phyloP scores from a whole-genome alignment of 2,329 filamentous ascomycete species.

The Talaromyces sp. region DNA sequence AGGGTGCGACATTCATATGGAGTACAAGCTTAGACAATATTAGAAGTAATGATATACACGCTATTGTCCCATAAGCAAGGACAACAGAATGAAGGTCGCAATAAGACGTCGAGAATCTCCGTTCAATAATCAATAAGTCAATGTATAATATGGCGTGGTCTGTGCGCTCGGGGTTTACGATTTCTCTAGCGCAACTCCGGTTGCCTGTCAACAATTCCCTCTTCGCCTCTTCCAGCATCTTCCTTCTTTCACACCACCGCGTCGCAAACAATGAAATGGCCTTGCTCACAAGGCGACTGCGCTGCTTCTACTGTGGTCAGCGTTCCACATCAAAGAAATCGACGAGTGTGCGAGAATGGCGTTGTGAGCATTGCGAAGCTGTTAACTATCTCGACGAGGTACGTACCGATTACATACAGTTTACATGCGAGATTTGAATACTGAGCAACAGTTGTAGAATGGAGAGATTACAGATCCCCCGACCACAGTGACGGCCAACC shows the following conservation, averaged over 20 bases:
- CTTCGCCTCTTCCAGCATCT: background rate
- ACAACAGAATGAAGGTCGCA: background rate
- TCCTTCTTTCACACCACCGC: background rate
- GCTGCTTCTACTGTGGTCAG: slow-evolving; percentile 81
- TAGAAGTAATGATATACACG: no score
- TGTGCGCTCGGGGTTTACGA: slow-evolving; percentile 17
- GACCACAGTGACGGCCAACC: slow-evolving; percentile 52
- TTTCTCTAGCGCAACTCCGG: background rate
- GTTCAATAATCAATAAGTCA: no score
- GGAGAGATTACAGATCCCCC: slow-evolving; percentile 89
- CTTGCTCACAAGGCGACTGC: slow-evolving; percentile 48
- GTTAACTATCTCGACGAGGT: slow-evolving; percentile 88
- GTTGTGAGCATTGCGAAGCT: slow-evolving; percentile 75
- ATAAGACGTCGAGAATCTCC: background rate
- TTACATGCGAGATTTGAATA: background rate
- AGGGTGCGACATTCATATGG: no score
- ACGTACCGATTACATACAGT: slow-evolving; percentile 25
- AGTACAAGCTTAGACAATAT: no score
- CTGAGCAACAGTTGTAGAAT: slow-evolving; percentile 54
- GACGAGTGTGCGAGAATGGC: slow-evolving; percentile 61
- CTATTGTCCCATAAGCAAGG: no score
- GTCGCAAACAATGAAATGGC: slow-evolving; percentile 35
- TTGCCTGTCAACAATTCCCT: background rate
- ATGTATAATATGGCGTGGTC: background rate
- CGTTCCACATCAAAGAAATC: slow-evolving; percentile 60